Evolutionary conservation across 257 asterid species (phyloP).

Genomic region (Scutellaria barbata): DNA sequence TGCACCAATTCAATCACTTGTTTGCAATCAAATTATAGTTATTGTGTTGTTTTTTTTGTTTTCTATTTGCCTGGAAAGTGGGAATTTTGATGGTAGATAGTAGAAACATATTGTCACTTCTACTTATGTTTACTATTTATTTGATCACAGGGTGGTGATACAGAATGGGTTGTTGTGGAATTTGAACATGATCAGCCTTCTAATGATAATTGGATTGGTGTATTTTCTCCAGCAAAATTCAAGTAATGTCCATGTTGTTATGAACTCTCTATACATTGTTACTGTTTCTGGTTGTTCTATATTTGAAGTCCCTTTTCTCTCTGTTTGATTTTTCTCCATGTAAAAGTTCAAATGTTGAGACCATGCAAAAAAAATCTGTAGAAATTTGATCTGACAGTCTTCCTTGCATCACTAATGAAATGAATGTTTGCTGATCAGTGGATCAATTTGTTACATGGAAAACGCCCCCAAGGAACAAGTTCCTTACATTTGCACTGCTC

Average conservation of each 20-base stretch:
- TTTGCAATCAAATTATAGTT: no score
- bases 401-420: neutral
- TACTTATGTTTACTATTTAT: neutral
- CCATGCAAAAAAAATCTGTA: no score
- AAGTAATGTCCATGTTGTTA: conserved; percentile 51
- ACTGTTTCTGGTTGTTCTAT: conserved; percentile 15
- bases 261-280: neutral
- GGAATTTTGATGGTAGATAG: neutral
- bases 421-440: conserved; percentile 52
- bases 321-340: neutral
- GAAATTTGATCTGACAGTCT: no score
- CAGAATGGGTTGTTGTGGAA: conserved; percentile 62
- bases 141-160: conserved; percentile 69
- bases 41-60: neutral
- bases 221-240: conserved; percentile 92
- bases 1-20: neutral
- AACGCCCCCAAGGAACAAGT: conserved; percentile 49
- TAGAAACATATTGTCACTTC: neutral
- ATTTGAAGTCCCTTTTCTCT: neutral
- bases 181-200: conserved; percentile 61
- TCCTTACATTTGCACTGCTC: conserved; percentile 84
- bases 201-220: conserved; percentile 86
- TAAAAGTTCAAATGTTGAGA: no score
- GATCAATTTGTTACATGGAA: conserved; percentile 62
- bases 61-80: neutral